Percentiles rank a stretch among this genome's conserved stretches.
phyloP scores from a whole-genome alignment of 495 filamentous ascomycete genomes.

The Talaromyces trachyspermus region DNA sequence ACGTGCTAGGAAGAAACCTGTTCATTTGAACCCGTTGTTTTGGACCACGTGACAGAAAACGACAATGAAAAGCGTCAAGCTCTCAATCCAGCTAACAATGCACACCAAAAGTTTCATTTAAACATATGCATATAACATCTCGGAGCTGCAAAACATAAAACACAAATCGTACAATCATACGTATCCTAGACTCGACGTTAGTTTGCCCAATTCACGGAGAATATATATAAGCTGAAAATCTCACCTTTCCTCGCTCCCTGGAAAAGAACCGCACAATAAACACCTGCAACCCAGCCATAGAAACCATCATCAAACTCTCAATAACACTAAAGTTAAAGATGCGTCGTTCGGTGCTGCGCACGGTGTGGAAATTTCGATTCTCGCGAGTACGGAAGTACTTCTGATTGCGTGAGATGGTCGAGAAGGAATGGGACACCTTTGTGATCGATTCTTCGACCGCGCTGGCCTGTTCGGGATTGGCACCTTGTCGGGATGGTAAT shows the following conservation, averaged over 20 bases:
- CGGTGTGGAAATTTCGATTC: conserved; percentile 98
- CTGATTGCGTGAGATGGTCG: conserved; percentile 95
- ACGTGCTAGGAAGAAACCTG: too few species aligned
- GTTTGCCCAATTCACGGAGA: too few species aligned
- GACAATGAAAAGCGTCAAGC: too few species aligned
- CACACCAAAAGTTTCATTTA: too few species aligned
- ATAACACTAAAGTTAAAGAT: conserved; percentile 98
- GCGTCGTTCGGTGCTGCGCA: conserved; percentile 86
- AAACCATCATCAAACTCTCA: conserved; percentile 84
- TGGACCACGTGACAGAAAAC: too few species aligned
- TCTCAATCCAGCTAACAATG: too few species aligned
- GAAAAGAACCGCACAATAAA: conserved; percentile 99
- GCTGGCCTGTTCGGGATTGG: conserved; percentile 82
- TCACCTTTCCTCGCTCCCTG: conserved; percentile 74
- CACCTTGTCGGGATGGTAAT: conserved; percentile 85
- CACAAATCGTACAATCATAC: too few species aligned
- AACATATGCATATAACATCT: too few species aligned
- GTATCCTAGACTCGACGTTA: too few species aligned
- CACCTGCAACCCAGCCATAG: conserved; percentile 95
- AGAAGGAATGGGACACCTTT: conserved; percentile 88
- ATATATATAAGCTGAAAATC: too few species aligned
- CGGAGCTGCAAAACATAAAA: too few species aligned
- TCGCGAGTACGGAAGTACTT: conserved; percentile 99
- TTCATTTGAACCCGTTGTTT: too few species aligned
- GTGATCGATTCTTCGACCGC: conserved; percentile 91